Base-by-base conservation (phyloP, 768 basidiomycete species). In the Podaxis sp. region DNA sequence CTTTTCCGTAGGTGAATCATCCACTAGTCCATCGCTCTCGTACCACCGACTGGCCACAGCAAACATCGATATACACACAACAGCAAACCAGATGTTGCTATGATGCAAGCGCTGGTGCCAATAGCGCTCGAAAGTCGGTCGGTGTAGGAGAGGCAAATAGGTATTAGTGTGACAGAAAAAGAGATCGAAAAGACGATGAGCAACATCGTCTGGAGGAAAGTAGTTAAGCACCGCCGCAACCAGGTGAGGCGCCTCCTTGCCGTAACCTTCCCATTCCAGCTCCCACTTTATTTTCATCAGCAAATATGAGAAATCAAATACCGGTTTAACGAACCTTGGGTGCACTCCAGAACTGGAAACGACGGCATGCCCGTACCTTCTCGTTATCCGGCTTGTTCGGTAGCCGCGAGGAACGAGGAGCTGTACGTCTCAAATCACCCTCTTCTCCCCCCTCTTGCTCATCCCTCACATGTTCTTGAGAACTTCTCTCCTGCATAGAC, bases 11-110 rank as follows among this genome's bases (percentile, higher is more conserved):
- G 50, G n/a, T 12, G 49, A 33, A 20, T 51, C 20, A 22, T 58
- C 37, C 17, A 38, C 15, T 17, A 8, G 38, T 44, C 56, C 49
- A 41, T 79, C 76, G 69, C 92, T 86, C 56, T 86, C 76, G 64
- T 83, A 79, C 81, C 84, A 91, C 50, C 87, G 81, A 53, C 87
- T 84, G 1, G 86, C 89, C 33, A 89, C 78, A 17, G 92, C 89
- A 72, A 91, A 90, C 0, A 93, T 56, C 38, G 81, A 73, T 50
- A 90, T 71, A 65, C 88, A 87, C 5, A 89, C 77, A 54, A 79
- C 78, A 5, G 82, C 76, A 68, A 93, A 94, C 76, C 83, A 84
- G 6, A 78, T 71, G 62, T 90, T 82, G 15, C 74, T 77, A 30
- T 81, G 76, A 66, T 90, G 82, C 26, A 88, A 68, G 7, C 77